Conservation (phyloP, 352 stramenopile genomes). For the Pythium utonaiense region DNA sequence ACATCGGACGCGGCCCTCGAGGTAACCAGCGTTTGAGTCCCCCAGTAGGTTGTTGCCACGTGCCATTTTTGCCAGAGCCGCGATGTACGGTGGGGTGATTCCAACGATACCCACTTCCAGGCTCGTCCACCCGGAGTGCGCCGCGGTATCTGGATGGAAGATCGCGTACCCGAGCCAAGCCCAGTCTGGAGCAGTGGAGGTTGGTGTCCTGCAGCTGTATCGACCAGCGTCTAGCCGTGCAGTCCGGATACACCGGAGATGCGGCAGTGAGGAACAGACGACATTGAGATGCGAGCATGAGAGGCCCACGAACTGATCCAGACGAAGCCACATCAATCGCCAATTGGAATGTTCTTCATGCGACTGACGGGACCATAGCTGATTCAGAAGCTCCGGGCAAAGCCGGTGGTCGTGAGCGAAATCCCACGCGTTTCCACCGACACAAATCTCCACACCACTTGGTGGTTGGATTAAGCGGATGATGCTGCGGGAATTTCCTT, state of each 20-base stretch:
- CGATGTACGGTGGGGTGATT: not conserved
- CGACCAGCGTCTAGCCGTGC: not conserved
- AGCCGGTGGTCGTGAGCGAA: not conserved
- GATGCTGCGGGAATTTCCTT: too few species aligned
- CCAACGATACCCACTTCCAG: not conserved
- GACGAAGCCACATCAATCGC: too few species aligned
- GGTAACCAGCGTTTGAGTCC: not conserved
- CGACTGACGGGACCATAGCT: too few species aligned
- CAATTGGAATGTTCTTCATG: not conserved
- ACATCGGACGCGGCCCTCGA: not conserved
- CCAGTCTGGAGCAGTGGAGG: not conserved
- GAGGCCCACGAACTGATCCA: not conserved
- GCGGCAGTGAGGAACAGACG: not conserved
- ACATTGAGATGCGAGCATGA: not conserved
- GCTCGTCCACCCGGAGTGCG: not conserved
- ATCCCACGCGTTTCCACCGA: not conserved
- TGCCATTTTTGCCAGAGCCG: not conserved
- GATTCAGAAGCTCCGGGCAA: not conserved
- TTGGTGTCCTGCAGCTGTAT: not conserved
- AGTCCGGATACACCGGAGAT: not conserved
- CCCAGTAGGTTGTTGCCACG: not conserved
- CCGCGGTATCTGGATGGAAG: not conserved
- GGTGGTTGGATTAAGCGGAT: too few species aligned
- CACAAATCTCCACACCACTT: too few species aligned
- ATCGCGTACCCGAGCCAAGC: not conserved